phyloP scores from a whole-genome alignment of 495 filamentous ascomycete genomes.

The Lepraria neglecta region DNA sequence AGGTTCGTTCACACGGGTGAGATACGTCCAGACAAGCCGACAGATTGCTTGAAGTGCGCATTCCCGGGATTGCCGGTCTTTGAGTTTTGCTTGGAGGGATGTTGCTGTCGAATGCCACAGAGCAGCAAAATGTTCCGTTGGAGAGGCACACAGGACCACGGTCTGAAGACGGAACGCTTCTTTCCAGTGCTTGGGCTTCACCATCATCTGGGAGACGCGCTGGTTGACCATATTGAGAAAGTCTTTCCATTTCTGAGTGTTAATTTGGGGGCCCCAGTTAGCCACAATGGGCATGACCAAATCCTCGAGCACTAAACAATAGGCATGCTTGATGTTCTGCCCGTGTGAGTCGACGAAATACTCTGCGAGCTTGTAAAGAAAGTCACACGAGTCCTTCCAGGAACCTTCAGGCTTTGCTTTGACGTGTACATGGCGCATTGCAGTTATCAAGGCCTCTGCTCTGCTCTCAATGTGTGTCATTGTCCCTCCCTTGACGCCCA shows the following conservation, averaged over 20 bases:
- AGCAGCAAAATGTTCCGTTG: slow-evolving; percentile 68
- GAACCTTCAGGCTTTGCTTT: slow-evolving; percentile 60
- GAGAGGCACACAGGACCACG: slow-evolving; percentile 79
- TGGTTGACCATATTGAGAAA: slow-evolving; percentile 70
- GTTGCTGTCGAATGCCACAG: slow-evolving; percentile 81
- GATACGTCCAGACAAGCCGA: slow-evolving; percentile 90
- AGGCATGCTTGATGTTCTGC: slow-evolving; percentile 81
- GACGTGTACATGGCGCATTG: slow-evolving; percentile 83
- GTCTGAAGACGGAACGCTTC: slow-evolving; percentile 80
- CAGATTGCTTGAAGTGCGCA: slow-evolving; percentile 83
- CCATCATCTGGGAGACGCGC: slow-evolving; percentile 71
- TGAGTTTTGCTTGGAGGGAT: slow-evolving; percentile 67
- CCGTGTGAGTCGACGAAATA: slow-evolving; percentile 81
- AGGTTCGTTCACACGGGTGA: slow-evolving; percentile 75
- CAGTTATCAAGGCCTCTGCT: slow-evolving; percentile 75
- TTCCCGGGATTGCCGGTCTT: slow-evolving; percentile 74
- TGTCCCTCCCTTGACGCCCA: slow-evolving; percentile 55
- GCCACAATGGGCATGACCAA: slow-evolving; percentile 84
- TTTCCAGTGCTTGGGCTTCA: slow-evolving; percentile 85
- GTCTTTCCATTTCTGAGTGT: slow-evolving; percentile 75
- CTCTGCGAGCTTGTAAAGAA: slow-evolving; percentile 70
- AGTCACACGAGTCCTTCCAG: slow-evolving; percentile 84
- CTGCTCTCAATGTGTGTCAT: slow-evolving; percentile 63
- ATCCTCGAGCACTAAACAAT: slow-evolving; percentile 83
- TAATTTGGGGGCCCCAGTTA: slow-evolving; percentile 63